phyloP scores from a whole-genome alignment of 164 flowering plant species.

The Taxillus chinensis region DNA sequence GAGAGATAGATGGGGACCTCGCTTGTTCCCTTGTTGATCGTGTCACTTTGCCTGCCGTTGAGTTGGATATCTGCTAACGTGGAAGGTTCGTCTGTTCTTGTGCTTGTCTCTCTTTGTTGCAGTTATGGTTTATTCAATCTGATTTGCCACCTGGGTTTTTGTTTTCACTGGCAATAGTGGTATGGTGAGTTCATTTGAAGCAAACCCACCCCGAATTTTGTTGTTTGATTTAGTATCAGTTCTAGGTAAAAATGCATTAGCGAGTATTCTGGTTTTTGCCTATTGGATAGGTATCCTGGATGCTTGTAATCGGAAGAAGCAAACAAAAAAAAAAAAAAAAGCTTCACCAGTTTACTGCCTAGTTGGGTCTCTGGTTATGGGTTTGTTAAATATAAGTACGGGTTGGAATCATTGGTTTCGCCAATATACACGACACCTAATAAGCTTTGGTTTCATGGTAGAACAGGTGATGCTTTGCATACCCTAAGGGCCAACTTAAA shows the following conservation, averaged over 20 bases:
- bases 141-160: background rate
- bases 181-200: background rate
- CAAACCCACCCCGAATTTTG: too few species aligned
- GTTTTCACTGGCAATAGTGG: background rate
- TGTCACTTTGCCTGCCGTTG: background rate
- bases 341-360: too few species aligned
- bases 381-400: too few species aligned
- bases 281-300: too few species aligned
- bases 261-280: too few species aligned
- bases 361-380: too few species aligned
- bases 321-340: too few species aligned
- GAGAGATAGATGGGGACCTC: background rate
- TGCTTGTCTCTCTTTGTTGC: background rate
- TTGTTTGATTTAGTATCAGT: too few species aligned
- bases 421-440: background rate
- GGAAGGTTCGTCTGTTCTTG: background rate
- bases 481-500: slow-evolving; percentile 49
- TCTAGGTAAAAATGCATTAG: too few species aligned
- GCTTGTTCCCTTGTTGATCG: background rate
- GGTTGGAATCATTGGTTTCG: too few species aligned
- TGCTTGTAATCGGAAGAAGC: too few species aligned
- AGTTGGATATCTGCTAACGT: slow-evolving; percentile 2
- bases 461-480: slow-evolving; percentile 85
- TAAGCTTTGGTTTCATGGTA: slow-evolving; percentile 6
- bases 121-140: background rate